Base-by-base conservation (phyloP, 1,284 basidiomycete genomes). In the Ceratobasidium papillatum region DNA sequence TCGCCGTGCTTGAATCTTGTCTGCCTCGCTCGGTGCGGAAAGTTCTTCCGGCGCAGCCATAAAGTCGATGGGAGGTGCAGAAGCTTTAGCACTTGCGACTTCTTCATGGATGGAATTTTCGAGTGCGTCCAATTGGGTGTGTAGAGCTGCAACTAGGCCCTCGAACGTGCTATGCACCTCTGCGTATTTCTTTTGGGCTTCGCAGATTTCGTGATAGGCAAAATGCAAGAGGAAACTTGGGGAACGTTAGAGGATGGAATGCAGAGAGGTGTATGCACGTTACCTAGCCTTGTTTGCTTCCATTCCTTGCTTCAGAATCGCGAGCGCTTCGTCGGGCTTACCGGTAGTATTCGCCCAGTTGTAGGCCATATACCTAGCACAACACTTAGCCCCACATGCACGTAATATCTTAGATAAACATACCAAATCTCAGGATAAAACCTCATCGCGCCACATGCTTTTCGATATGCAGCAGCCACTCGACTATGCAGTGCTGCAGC, bases 351-450 rank as follows among this genome's bases (percentile, higher is more conserved):
- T 85, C 54, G 91, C 91, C 89, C 94, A 97, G 22, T 86, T 88
- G 78, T 93, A 94, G 1, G 95, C 94, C 88, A 97, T 94, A 81
- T 94, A 96, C 92, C 94, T 95, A n/a, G 56, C 14, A 51, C 14
- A 36, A 36, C 49, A 73, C 74, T 71, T 30, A 77, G 34, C 30
- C 19, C 22, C 22, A 27, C 25, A n/a, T 22, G 9, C 14, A 14
- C 9, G 49, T 43, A 7, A 25, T 17, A 25, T 0, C 32, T 30
- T 56, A 43, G 17, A 5, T 0, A 11, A 3, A 81, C 87, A 75
- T 77, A 94, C 96, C 96, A 98, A 62, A 99, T 91, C 81, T 99
- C 98, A 4, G 94, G 91, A 81, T 93, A 99, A 83, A 95, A 99
- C 54, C 96, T 88, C 93, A 99, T 94, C 76, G 92, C 86, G 78